Percentiles rank a stretch among this genome's conserved stretches.
Conservation (phyloP, 2,329 filamentous ascomycete genomes). For the Aspergillus piperis region DNA sequence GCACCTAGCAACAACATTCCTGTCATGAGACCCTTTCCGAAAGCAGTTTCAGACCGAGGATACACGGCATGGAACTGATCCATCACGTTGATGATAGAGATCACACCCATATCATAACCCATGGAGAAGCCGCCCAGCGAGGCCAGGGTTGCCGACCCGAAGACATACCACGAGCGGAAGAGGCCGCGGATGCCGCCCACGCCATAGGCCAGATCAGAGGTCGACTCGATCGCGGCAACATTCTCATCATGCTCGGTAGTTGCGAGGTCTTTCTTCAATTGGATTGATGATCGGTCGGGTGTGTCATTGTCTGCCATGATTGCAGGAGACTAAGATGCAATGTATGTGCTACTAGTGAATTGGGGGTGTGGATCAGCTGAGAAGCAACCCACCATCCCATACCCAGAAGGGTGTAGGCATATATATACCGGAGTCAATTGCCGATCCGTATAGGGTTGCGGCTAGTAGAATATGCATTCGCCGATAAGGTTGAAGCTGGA, state of each 20-base stretch:
- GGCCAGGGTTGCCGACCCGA: constrained; percentile 43
- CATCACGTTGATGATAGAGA: constrained; percentile 50
- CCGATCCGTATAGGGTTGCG: not conserved
- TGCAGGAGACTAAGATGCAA: not conserved
- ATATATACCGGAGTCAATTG: not conserved
- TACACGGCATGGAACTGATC: constrained; percentile 46
- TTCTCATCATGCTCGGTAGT: not conserved
- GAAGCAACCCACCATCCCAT: too few species aligned
- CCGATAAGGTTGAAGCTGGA: not conserved
- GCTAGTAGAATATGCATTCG: not conserved
- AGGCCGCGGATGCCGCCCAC: constrained; percentile 33
- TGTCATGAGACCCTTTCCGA: constrained; percentile 34
- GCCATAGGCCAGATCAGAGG: constrained; percentile 26
- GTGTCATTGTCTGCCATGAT: not conserved
- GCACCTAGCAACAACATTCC: constrained; percentile 47
- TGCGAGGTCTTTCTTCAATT: not conserved
- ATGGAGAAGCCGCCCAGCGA: constrained; percentile 46
- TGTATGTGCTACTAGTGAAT: not conserved
- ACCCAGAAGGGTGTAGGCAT: not conserved
- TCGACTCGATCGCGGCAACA: not conserved
- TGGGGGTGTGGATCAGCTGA: not conserved
- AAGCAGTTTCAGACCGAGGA: constrained; percentile 18
- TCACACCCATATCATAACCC: constrained; percentile 49
- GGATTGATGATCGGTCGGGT: not conserved
- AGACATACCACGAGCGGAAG: constrained; percentile 41